Evolutionary conservation across 176 grass and related monocot genomes (phyloP).

Genomic region (Bonia amplexicaulis): DNA sequence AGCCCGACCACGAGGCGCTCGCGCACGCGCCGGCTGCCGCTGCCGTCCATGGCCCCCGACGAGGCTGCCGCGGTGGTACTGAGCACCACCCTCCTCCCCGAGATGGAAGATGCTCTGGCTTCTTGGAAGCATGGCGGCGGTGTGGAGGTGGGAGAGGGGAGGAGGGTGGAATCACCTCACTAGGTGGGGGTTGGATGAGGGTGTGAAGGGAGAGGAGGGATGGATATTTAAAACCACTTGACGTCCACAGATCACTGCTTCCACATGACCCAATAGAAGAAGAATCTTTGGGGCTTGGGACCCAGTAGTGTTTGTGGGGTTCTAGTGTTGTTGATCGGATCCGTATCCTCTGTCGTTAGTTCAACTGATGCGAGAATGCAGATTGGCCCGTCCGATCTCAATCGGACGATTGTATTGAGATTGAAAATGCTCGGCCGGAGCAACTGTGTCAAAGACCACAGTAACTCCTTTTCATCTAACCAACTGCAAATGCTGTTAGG

Average conservation of each 20-base stretch:
- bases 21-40: not conserved
- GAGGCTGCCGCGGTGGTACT: conserved; percentile 6
- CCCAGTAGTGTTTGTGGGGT: not conserved
- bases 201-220: conserved; percentile 30
- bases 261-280: conserved; percentile 32
- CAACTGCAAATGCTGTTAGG: not conserved
- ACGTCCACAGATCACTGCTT: conserved; percentile 29
- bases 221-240: conserved; percentile 50
- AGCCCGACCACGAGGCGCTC: conserved; percentile 41
- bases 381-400: not conserved
- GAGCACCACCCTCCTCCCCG: conserved; percentile 40
- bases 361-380: not conserved
- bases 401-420: too few species aligned
- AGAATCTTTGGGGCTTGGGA: conserved; percentile 18
- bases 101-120: conserved; percentile 61
- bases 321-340: not conserved
- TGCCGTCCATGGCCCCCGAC: not conserved
- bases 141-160: not conserved
- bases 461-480: not conserved
- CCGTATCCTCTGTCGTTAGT: not conserved
- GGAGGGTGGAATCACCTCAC: not conserved
- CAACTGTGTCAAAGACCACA: not conserved
- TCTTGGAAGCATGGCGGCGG: conserved; percentile 43
- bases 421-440: not conserved
- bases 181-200: not conserved